Base-by-base conservation (phyloP, 306 rosid genomes). In the Prunus davidiana region DNA sequence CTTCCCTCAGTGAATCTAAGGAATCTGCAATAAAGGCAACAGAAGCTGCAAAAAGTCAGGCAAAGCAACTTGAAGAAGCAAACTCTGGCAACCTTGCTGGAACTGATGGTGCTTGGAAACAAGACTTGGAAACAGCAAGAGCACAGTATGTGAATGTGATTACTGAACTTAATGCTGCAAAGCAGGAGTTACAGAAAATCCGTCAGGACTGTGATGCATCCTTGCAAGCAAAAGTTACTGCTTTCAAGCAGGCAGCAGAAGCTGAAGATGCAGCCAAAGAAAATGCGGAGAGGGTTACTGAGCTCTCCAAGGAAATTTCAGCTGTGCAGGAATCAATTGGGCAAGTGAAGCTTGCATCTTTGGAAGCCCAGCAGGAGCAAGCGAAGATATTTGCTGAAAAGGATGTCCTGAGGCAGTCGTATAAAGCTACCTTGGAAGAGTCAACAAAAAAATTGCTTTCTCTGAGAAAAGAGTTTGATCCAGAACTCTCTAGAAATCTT, bases 111-210 rank as follows among this genome's bases (percentile, higher is more conserved):
- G 84, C 87, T 52, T 89, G 88, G 96, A 89, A 90, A 84, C 86
- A 88, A 74, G 97, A 96, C 71, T 78, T 96, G 67, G 98, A 96
- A 81, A 51, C 77, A 67, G 82, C 89, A 69, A 88, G 94, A 74
- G 82, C 83, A 51, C 88, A 87, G 69, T 92, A 92, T 68, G 73
- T 74, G 72, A 65, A 83, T n/a, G 84, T 88, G 28, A 86, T 88
- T 72, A 80, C 90, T 28, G 98, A 96, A 75, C 96, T 96, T 2
- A 91, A 91, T 84, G 84, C 91, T 63, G 92, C 98, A 8, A 96
- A 96, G 83, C 91, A 90, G 84, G 93, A 87, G 55, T 82, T 96
- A 63, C 75, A 88, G 73, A 91, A 85, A 75, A 73, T 88, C n/a
- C 91, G 88, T 68, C 97, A 91, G 82, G 98, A 89, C 75, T 82